Evolutionary conservation across 352 stramenopile genomes (phyloP).

Genomic region (Globisporangium cylindrosporum): DNA sequence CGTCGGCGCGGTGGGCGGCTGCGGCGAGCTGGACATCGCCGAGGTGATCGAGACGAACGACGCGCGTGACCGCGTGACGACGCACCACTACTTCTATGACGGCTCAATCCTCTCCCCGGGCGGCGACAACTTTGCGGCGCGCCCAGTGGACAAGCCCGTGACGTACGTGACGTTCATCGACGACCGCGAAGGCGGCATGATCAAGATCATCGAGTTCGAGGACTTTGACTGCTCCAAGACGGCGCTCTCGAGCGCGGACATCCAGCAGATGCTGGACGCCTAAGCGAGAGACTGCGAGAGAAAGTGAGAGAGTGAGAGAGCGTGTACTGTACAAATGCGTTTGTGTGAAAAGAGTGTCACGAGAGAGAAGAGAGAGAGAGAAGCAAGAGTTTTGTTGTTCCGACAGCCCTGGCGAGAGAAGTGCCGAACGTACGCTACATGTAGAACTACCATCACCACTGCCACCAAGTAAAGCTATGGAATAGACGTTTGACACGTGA

Average conservation of each 20-base stretch:
- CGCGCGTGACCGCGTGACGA: constrained; percentile 18
- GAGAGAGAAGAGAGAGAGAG: neutral
- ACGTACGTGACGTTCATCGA: constrained; percentile 40
- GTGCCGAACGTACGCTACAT: neutral
- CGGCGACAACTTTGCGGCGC: constrained; percentile 34
- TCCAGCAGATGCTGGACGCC: constrained; percentile 12
- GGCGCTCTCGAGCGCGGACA: neutral
- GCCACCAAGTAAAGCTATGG: neutral
- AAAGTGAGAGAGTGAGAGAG: neutral
- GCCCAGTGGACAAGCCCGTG: constrained; percentile 22
- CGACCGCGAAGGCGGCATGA: constrained; percentile 19
- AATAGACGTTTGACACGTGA: neutral
- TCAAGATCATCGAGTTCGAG: constrained; percentile 36
- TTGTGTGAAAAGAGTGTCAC: neutral
- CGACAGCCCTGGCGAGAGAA: neutral
- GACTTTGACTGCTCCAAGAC: constrained; percentile 26
- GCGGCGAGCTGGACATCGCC: constrained; percentile 68
- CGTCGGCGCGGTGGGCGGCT: constrained; percentile 45
- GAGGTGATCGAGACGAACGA: constrained; percentile 70
- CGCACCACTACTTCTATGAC: constrained; percentile 31
- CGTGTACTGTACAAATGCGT: neutral
- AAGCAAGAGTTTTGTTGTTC: neutral
- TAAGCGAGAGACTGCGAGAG: neutral
- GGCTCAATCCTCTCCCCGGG: constrained; percentile 17
- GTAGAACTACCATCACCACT: neutral